phyloP scores from a whole-genome alignment of 192 early-diverging fungal species.

The Podila verticillata region DNA sequence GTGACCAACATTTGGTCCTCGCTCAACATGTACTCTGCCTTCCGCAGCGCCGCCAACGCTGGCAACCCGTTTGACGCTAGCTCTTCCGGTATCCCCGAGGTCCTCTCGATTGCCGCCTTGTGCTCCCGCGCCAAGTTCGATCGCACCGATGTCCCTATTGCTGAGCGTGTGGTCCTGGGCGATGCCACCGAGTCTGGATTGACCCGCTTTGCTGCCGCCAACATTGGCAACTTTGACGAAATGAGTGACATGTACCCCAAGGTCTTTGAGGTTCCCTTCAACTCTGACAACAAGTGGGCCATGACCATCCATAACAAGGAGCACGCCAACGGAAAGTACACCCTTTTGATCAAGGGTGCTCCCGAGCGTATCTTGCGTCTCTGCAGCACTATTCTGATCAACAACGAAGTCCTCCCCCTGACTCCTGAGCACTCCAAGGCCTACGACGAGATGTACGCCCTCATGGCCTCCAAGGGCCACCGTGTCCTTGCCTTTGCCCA shows the following conservation, averaged over 20 bases:
- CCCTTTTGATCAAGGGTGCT: constrained; percentile 93
- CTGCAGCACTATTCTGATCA: constrained; percentile 80
- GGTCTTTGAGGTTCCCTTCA: constrained; percentile 97
- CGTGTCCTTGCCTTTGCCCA: constrained; percentile 94
- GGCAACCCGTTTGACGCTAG: constrained; percentile 58
- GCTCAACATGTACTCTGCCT: constrained; percentile 69
- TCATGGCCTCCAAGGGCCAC: constrained; percentile 93
- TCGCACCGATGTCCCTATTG: constrained; percentile 85
- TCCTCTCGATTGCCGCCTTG: constrained; percentile 81
- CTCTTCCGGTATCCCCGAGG: constrained; percentile 74
- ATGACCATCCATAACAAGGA: constrained; percentile 88
- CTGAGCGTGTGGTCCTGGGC: constrained; percentile 83
- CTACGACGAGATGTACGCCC: constrained; percentile 84
- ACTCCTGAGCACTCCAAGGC: constrained; percentile 69
- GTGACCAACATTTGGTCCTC: constrained; percentile 92
- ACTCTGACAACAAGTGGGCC: constrained; percentile 95
- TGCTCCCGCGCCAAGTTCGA: constrained; percentile 94
- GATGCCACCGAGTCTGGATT: constrained; percentile 97
- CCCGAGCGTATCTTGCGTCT: constrained; percentile 90
- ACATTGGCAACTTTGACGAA: constrained; percentile 81
- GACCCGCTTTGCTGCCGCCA: constrained; percentile 79
- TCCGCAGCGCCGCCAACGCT: constrained; percentile 52
- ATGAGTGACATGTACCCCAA: constrained; percentile 76
- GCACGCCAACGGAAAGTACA: constrained; percentile 74
- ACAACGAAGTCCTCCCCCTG: constrained; percentile 66